Conservation (phyloP, 192 early-diverging fungal species). For the Nowakowskiella sp. region DNA sequence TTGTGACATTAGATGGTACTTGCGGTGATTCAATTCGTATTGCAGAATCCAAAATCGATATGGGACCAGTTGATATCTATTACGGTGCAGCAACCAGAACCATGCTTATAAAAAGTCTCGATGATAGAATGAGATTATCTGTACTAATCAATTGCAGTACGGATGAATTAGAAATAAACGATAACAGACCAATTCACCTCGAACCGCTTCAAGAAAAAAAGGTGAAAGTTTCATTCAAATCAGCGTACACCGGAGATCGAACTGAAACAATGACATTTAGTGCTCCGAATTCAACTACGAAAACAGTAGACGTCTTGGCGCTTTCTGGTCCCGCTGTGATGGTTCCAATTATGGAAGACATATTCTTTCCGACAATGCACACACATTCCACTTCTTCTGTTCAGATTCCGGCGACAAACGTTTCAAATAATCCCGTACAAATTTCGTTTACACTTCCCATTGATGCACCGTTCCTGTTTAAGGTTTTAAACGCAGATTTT, state of each 20-base stretch:
- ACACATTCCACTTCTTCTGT: constrained; percentile 10
- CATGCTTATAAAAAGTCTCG: constrained; percentile 23
- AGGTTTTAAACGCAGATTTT: constrained; percentile 23
- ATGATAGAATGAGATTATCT: constrained; percentile 14
- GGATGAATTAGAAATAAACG: constrained; percentile 36
- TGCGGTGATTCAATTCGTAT: constrained; percentile 24
- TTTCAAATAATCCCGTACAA: constrained; percentile 14
- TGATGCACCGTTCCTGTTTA: constrained; percentile 26
- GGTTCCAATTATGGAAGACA: constrained; percentile 38
- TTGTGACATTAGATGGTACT: constrained; percentile 18
- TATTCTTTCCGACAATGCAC: constrained; percentile 27
- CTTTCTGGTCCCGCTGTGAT: constrained; percentile 35
- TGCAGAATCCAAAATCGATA: constrained; percentile 39
- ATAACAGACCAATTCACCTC: constrained; percentile 23
- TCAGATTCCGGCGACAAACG: constrained; percentile 37
- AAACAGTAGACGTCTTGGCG: constrained; percentile 19
- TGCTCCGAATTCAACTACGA: constrained; percentile 23
- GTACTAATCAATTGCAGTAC: constrained; percentile 26
- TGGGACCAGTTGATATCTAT: constrained; percentile 47
- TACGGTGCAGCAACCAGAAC: constrained; percentile 23
- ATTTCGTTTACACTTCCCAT: constrained; percentile 23
- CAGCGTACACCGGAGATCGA: constrained; percentile 29
- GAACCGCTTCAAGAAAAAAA: constrained; percentile 25
- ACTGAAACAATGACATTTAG: constrained; percentile 30
- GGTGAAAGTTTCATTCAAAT: constrained; percentile 29